These are phyloP conservation scores for Cubamyces lactineus DNA, from an alignment of 768 basidiomycete species.

Conservation along the genomic window DNA sequence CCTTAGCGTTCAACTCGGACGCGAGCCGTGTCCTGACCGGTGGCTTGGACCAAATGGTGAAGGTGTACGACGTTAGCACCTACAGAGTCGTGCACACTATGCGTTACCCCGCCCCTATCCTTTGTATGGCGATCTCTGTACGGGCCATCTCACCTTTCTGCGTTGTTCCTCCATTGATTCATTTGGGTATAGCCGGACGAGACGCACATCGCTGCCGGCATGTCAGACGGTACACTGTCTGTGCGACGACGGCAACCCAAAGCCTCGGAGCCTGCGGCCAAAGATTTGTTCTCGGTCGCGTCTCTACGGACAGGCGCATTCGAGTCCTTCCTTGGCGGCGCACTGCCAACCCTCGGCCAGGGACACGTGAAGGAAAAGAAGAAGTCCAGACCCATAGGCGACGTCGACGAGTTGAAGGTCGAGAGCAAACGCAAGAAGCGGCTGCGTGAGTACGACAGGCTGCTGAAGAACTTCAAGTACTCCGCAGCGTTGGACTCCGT, in stretches of 20 bases:
- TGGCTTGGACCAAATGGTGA: constrained; percentile 95
- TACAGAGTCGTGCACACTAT: constrained; percentile 98
- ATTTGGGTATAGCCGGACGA: constrained; percentile 78
- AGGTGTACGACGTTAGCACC: constrained; percentile 93
- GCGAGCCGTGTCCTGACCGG: constrained; percentile 86
- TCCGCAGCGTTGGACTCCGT: constrained; percentile 93
- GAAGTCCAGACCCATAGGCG: constrained; percentile 55
- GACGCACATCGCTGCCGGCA: constrained; percentile 95
- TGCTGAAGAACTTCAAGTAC: constrained; percentile 92
- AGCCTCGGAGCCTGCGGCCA: constrained; percentile 53
- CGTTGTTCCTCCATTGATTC: neutral
- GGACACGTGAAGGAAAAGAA: constrained; percentile 54
- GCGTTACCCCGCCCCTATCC: constrained; percentile 92
- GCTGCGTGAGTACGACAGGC: constrained; percentile 85
- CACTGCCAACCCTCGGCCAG: constrained; percentile 58
- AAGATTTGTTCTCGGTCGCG: constrained; percentile 39
- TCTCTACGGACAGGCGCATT: constrained; percentile 59
- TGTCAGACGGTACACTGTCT: constrained; percentile 98
- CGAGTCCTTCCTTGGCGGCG: constrained; percentile 65
- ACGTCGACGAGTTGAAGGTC: constrained; percentile 76
- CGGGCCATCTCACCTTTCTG: constrained; percentile 34
- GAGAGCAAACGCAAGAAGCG: constrained; percentile 71
- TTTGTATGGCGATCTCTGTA: constrained; percentile 92
- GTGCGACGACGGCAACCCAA: constrained; percentile 86
- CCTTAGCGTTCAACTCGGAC: constrained; percentile 77